phyloP scores from a whole-genome alignment of 805 yeast species.

The Myxozyma vanderwaltii region DNA sequence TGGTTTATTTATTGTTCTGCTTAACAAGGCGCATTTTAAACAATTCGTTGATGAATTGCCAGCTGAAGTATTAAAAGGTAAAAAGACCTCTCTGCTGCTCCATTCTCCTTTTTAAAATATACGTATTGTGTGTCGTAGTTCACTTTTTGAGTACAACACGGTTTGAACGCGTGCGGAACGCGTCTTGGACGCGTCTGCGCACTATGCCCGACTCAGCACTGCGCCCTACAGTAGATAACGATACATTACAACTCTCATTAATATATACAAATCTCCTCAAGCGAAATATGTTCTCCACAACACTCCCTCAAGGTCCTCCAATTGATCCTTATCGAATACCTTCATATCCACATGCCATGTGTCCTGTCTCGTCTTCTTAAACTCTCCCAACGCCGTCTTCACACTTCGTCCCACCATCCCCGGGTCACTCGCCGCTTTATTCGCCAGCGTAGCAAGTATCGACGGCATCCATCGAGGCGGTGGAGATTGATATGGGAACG shows the following conservation, averaged over 20 bases:
- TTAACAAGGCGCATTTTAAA: no score
- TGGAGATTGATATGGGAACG: slow-evolving; percentile 88
- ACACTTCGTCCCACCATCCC: slow-evolving; percentile 85
- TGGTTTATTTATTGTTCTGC: no score
- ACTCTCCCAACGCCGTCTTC: slow-evolving; percentile 74
- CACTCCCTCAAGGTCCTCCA: slow-evolving; percentile 92
- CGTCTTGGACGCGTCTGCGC: not conserved
- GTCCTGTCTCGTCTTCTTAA: slow-evolving; percentile 89
- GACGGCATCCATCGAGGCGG: slow-evolving; percentile 89
- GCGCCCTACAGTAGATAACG: no score
- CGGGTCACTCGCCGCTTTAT: slow-evolving; percentile 66
- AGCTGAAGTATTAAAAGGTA: no score
- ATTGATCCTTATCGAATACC: slow-evolving; percentile 72
- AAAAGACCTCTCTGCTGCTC: no score
- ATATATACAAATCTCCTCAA: slow-evolving; percentile 39
- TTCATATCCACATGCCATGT: slow-evolving; percentile 91
- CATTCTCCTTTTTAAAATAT: no score
- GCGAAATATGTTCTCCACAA: slow-evolving; percentile 90
- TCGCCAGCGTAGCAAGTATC: slow-evolving; percentile 67
- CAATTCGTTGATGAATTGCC: no score
- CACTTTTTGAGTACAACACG: no score
- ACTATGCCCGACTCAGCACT: no score
- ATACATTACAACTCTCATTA: not conserved
- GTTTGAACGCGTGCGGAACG: not conserved
- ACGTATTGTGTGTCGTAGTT: no score